Percentiles rank a stretch among this genome's conserved stretches.
phyloP scores from a whole-genome alignment of 495 filamentous ascomycete species.

The Penicillium steckii region DNA sequence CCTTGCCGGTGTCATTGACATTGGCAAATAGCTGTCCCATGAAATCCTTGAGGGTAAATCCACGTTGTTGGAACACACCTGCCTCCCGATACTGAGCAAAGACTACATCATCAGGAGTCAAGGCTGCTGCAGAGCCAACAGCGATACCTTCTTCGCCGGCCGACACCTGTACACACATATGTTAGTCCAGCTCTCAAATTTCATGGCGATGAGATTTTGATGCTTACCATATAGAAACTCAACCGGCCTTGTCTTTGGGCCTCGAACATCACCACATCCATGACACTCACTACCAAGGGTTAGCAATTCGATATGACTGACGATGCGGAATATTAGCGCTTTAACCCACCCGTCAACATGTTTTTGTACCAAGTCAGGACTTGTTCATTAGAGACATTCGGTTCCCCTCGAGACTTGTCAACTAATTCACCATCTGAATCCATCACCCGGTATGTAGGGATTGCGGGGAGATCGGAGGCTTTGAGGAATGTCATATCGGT shows the following conservation, averaged over 20 bases:
- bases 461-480: conserved; percentile 62
- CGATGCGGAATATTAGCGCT: not conserved
- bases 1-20: conserved; percentile 71
- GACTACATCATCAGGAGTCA: conserved; percentile 80
- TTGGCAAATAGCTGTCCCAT: conserved; percentile 98
- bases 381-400: conserved; percentile 67
- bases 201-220: not conserved
- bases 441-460: conserved; percentile 85
- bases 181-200: not conserved
- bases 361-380: conserved; percentile 64
- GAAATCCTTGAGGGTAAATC: conserved; percentile 82
- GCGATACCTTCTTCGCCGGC: conserved; percentile 95
- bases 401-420: conserved; percentile 59
- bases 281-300: conserved; percentile 64
- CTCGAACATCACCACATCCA: conserved; percentile 95
- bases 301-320: conserved; percentile 6
- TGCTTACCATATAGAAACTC: conserved; percentile 88
- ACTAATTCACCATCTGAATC: conserved; percentile 79
- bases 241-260: conserved; percentile 78
- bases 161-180: conserved; percentile 54
- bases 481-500: conserved; percentile 71
- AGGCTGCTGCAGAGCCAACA: conserved; percentile 79
- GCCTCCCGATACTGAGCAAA: conserved; percentile 96
- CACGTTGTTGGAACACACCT: conserved; percentile 85
- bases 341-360: conserved; percentile 59